These are phyloP conservation scores for Chlamydomonas sphaeroides DNA, from an alignment of 139 green algal species.

Conservation along the genomic window DNA sequence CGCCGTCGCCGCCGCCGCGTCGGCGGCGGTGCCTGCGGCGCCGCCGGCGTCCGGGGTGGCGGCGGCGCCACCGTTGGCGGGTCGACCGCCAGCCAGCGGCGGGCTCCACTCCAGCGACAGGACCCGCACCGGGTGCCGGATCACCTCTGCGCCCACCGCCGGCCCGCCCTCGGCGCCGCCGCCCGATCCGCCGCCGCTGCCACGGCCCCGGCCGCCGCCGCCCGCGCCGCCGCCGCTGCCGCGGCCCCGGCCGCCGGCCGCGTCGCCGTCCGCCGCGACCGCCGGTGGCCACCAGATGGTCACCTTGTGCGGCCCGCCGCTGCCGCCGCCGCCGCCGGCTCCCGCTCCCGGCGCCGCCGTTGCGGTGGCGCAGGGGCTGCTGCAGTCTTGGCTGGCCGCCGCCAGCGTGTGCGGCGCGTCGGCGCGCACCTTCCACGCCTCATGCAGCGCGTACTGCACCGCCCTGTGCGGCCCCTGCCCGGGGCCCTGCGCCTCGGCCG, in stretches of 20 bases:
- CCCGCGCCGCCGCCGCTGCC: neutral
- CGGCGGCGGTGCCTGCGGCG: neutral
- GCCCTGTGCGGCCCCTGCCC: neutral
- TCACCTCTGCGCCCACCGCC: constrained; percentile 52
- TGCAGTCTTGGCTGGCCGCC: constrained; percentile 50
- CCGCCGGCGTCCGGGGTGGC: neutral
- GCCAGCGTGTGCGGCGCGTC: constrained; percentile 53
- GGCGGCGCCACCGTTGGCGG: neutral
- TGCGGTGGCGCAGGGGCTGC: constrained; percentile 60
- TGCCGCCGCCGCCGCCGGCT: neutral
- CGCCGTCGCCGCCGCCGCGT: neutral
- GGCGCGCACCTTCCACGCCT: constrained; percentile 49
- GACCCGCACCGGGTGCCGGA: constrained; percentile 56
- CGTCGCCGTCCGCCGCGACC: neutral
- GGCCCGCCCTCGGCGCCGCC: neutral
- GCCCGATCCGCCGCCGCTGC: neutral
- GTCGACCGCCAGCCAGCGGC: constrained; percentile 17
- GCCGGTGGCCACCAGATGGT: constrained; percentile 65
- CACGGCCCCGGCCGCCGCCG: neutral
- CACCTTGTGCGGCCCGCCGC: constrained; percentile 46
- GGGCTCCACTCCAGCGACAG: constrained; percentile 62
- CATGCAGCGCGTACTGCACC: constrained; percentile 2
- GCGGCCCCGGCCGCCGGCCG: too few relatives aligned
- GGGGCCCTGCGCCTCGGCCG: neutral
- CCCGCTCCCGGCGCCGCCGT: too few relatives aligned